These are phyloP conservation scores for Caulochytrium protostelioides DNA, from an alignment of 371 early-diverging fungal genomes.

Conservation along the genomic window DNA sequence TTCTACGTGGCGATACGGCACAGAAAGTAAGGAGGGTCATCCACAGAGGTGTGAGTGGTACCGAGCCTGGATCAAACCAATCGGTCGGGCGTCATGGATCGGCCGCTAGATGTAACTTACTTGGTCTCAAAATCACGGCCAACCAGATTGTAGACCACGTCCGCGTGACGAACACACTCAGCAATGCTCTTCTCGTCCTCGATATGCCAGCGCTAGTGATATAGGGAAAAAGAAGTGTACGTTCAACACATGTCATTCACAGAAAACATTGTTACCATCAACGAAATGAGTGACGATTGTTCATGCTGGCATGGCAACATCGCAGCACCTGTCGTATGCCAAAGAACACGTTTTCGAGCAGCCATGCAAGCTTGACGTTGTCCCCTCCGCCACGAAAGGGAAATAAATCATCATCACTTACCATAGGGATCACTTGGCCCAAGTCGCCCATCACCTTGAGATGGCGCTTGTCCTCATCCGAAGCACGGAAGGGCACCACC, in stretches of 20 bases:
- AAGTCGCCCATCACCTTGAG: constrained; percentile 82
- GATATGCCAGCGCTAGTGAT: constrained; percentile 73
- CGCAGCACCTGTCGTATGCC: too few relatives aligned
- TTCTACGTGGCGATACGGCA: constrained; percentile 22
- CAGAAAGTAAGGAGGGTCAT: background rate
- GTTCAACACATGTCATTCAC: too few relatives aligned
- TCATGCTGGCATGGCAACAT: too few relatives aligned
- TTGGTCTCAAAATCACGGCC: constrained; percentile 80
- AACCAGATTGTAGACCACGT: constrained; percentile 81
- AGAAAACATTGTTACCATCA: too few relatives aligned
- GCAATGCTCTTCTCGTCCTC: constrained; percentile 59
- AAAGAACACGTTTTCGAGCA: too few relatives aligned
- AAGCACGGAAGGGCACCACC: constrained; percentile 75
- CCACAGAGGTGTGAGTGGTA: background rate
- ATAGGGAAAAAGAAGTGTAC: too few relatives aligned
- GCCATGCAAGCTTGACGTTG: too few relatives aligned
- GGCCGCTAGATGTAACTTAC: constrained; percentile 17
- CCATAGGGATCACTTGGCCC: constrained; percentile 75
- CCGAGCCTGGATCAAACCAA: background rate
- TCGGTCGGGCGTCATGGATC: background rate
- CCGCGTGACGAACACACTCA: constrained; percentile 73
- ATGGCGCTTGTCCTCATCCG: constrained; percentile 57
- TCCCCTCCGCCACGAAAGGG: background rate
- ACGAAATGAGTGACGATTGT: too few relatives aligned
- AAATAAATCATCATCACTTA: constrained; percentile 10